Base-by-base conservation (phyloP, 1,284 basidiomycete genomes). In the Puccinia hordei region DNA sequence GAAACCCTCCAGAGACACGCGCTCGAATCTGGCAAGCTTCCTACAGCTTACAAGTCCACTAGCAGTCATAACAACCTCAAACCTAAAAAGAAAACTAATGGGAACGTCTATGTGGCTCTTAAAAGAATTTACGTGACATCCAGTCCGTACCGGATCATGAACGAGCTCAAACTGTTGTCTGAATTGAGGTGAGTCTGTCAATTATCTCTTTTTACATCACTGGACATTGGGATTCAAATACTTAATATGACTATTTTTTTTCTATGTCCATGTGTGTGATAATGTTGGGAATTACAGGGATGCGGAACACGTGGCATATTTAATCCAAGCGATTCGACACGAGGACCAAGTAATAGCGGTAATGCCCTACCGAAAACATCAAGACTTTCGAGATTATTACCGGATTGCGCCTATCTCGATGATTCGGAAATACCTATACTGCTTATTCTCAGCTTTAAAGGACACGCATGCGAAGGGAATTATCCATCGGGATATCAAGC, bases 51-150 rank as follows among this genome's bases (percentile, higher is more conserved):
- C 17, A 55, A 81, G 27, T 24, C 72, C 30, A 71, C 53, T 68
- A 15, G 17, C 6, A 33, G 6, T 38, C 59, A 38, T 2, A 12
- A 38, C 8, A 19, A 6, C 17, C 17, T 38, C 6, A 85, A 87
- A 27, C 81, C 84, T 68, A 86, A 86, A 44, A 81, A 82, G 30
- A 76, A 76, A 65, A n/a, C 55, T 30, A 44, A 24, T 24, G 65
- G 65, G 12, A 68, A 78, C 17, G 86, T 92, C 22, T 94, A 92
- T 84, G 95, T 99, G 55, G 96, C 96, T 0, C 88, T 99, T 84
- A 99, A 99, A 87, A 90, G 95, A 83, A 98, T 99, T 85, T 94
- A 98, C 85, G 95, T 95, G 35, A 99, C 96, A 0, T 95, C 93
- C 84, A 94, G 92, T 82, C 96, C 96, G 0, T 91, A 92, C 81